Base-by-base conservation (phyloP, 805 yeast genomes). In the Candida tammaniensis region DNA sequence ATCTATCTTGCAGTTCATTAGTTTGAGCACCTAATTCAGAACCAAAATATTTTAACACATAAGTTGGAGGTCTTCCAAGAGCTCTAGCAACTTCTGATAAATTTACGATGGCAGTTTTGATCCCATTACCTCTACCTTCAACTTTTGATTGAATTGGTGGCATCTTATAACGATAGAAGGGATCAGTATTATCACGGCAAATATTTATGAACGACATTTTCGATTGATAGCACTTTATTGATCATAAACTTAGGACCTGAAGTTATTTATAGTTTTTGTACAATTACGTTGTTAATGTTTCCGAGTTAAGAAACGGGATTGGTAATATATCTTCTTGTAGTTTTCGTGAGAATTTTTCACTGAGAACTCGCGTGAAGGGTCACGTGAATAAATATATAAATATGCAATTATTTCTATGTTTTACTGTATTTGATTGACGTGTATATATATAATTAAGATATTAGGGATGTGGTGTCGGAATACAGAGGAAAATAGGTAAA, bases 81-180 rank as follows among this genome's bases (percentile, higher is more conserved):
- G 98, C 95, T 54, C 96, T 79, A 25, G 97, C 95, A 42, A 93
- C 96, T 55, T 93, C 98, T 24, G 84, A 69, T 36, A 87, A 79
- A 65, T 93, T 93, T 48, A 87, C 78, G 38, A 93, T 82, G 36
- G 91, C 94, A 16, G 98, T 93, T 63, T 88, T 89, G 68, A 93
- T 93, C 80, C 98, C 98, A 70, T 93, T 93, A 71, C 98, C 98
- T 61, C 96, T 79, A 64, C 98, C 98, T 70, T 93, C 98, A 47
- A 86, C 86, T 75, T 93, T 93, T 49, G 96, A 86, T 68, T 86
- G 94, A 65, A 93, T 82, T 27, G 94, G 84, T 58, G 98, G 98
- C 98, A 93, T 93, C 72, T 93, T 93, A 68, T 93, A 93, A 72
- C 98, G 96, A 80, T 93, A 93, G 64, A 93, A 93, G 28, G 97